Conservation (phyloP, 1,284 basidiomycete genomes). For the Spongiforma sp. region DNA sequence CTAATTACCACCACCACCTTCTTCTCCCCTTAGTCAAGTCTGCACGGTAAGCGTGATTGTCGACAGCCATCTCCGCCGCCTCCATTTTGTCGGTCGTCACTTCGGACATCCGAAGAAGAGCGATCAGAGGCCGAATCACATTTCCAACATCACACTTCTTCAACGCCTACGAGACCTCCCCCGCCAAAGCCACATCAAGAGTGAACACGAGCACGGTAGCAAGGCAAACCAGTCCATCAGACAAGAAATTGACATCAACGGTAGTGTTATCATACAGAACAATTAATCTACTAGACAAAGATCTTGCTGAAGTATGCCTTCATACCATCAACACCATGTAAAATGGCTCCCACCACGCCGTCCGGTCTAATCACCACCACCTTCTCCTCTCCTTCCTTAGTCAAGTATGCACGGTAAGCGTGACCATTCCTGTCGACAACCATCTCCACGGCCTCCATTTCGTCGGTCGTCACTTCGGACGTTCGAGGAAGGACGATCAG, state of each 20-base stretch:
- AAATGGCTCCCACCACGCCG: constrained; percentile 37
- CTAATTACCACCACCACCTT: neutral
- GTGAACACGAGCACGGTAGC: constrained; percentile 16
- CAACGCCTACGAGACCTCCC: neutral
- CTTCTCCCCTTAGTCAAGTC: constrained; percentile 23
- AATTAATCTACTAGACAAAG: neutral
- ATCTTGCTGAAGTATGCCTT: constrained; percentile 32
- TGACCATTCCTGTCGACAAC: constrained; percentile 21
- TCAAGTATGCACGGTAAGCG: constrained; percentile 28
- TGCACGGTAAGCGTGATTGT: constrained; percentile 25
- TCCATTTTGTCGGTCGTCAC: neutral
- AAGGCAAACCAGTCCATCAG: too few relatives aligned
- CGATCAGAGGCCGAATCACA: constrained; percentile 9
- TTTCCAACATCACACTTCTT: neutral
- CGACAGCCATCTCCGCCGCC: constrained; percentile 11
- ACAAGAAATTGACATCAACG: too few relatives aligned
- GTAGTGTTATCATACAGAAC: too few relatives aligned
- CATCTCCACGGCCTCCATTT: neutral
- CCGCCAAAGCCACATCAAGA: neutral
- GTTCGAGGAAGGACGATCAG: constrained; percentile 23
- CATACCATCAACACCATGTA: constrained; percentile 35
- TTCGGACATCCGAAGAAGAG: constrained; percentile 18
- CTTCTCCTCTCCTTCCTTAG: constrained; percentile 12
- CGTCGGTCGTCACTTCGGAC: neutral
- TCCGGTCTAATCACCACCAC: neutral